Evolutionary conservation across 1,284 basidiomycete genomes (phyloP).

Genomic region (Entoloma clypeatum): DNA sequence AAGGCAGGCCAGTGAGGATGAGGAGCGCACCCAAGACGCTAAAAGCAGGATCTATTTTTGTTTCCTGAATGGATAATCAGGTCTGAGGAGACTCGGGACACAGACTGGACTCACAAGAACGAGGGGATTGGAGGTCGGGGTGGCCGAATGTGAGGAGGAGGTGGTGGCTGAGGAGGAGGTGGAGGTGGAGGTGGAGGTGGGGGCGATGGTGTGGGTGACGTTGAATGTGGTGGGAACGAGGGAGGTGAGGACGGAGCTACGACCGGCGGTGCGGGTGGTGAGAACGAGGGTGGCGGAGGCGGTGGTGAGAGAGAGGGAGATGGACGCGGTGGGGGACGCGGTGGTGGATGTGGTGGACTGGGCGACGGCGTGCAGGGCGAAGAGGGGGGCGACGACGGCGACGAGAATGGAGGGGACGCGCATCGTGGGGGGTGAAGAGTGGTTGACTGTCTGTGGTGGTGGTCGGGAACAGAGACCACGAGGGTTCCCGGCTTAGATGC

Average conservation of each 20-base stretch:
- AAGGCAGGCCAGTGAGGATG: slow-evolving; percentile 86
- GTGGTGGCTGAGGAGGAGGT: slow-evolving; percentile 39
- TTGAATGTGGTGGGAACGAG: slow-evolving; percentile 56
- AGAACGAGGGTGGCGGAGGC: slow-evolving; percentile 45
- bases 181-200: slow-evolving; percentile 37
- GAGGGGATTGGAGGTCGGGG: slow-evolving; percentile 50
- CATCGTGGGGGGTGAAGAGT: slow-evolving; percentile 21
- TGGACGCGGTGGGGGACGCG: slow-evolving; percentile 23
- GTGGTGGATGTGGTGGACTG: slow-evolving; percentile 21
- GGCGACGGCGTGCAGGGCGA: too few relatives aligned
- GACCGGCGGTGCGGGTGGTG: slow-evolving; percentile 44
- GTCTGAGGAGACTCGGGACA: slow-evolving; percentile 3
- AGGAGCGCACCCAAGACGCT: slow-evolving; percentile 86
- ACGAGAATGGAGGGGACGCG: slow-evolving; percentile 18
- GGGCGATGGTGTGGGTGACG: slow-evolving; percentile 47
- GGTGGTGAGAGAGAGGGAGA: slow-evolving; percentile 50
- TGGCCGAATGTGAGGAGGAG: slow-evolving; percentile 43
- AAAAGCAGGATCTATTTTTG: slow-evolving; percentile 84
- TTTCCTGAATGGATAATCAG: slow-evolving; percentile 39
- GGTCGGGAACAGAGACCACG: too few relatives aligned
- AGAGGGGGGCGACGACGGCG: slow-evolving; percentile 18
- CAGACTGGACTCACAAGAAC: slow-evolving; percentile 37
- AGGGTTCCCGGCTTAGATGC: not conserved
- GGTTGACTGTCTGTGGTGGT: too few relatives aligned
- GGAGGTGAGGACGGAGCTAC: slow-evolving; percentile 45